phyloP scores from a whole-genome alignment of 208 protist genomes.

The Acanthamoeba rhysodes region DNA sequence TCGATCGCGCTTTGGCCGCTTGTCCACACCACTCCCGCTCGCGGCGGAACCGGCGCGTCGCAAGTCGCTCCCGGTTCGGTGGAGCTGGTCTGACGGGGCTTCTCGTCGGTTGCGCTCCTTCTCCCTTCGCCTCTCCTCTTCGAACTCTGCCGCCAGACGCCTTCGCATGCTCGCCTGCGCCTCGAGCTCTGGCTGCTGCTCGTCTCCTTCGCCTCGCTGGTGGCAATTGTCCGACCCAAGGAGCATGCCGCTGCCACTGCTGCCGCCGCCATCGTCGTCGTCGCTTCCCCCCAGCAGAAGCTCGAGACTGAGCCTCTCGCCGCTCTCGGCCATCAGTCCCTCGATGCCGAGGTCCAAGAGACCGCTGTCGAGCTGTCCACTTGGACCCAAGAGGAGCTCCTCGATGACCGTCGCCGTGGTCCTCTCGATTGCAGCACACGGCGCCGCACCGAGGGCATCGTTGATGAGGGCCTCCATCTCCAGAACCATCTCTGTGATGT shows the following conservation, averaged over 20 bases:
- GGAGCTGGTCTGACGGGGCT: too few relatives aligned
- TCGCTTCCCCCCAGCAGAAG: too few relatives aligned
- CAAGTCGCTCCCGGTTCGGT: not conserved
- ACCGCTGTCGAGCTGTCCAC: not conserved
- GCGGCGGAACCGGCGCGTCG: not conserved
- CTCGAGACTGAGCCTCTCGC: too few relatives aligned
- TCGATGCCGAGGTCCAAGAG: too few relatives aligned
- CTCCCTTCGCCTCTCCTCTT: constrained; percentile 31
- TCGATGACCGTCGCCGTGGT: not conserved
- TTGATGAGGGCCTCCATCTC: constrained; percentile 55
- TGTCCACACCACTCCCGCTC: not conserved
- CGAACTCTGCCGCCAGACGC: not conserved
- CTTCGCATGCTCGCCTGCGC: not conserved
- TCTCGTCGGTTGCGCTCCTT: not conserved
- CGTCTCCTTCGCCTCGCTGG: not conserved
- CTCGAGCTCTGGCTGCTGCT: not conserved
- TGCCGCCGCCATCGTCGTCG: not conserved
- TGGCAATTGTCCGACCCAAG: not conserved
- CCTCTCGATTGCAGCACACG: not conserved
- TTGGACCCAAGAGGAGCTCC: not conserved
- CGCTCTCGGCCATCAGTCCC: too few relatives aligned
- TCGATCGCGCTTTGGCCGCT: not conserved
- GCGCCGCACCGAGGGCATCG: not conserved
- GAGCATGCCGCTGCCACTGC: not conserved
- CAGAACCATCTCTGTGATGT: not conserved